Evolutionary conservation across 2,329 filamentous ascomycete species (phyloP), one percentile per base, ranked within the genome.

Genomic region (Aspergillus sp.): DNA sequence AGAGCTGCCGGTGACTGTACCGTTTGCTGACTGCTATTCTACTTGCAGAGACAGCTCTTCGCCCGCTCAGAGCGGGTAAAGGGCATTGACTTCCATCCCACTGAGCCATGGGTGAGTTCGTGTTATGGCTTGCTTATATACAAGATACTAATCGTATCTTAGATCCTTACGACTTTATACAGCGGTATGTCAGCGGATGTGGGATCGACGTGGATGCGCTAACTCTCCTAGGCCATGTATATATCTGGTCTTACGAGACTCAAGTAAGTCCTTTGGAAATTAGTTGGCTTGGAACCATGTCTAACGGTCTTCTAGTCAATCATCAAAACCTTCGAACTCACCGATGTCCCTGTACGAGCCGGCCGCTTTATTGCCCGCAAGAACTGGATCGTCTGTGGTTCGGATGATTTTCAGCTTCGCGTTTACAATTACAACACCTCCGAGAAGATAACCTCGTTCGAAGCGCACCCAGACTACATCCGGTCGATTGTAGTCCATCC

Each of bases 391-490:
- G 85, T 93, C 34, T 91, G 86, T 66, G 91, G 91, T 55, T 89
- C 82, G 47, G 85, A 93, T 67, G 86, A 94, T 68, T 98, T 93
- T 67, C 75, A 81, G 53, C 60, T 82, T 40, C 82, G 89, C 49
- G 84, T 93, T 43, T 93, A 94, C 75, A 96, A 98, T 69, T 98
- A 96, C 74, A 96, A 98, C 68, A 98, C 91, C 33, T 93, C 86
- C 39, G 91, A 98, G 66, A 96, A 95, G 75, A 91, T 96, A 53
- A 89, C 86, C 33, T 84, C 84, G 11, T 96, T 95, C 63, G 89
- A 96, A 67, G 89, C 88, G 32, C 91, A 98, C 59, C 91, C 91
- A 40, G 91, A 98, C 64, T 98, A 98, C 57, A 96, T 98, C 58
- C 84, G 91, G 51, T 88, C 91, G 31, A 95, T 98, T 49, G 86